Conservation (phyloP, 352 stramenopile genomes). For the Blastocystis sp. region DNA sequence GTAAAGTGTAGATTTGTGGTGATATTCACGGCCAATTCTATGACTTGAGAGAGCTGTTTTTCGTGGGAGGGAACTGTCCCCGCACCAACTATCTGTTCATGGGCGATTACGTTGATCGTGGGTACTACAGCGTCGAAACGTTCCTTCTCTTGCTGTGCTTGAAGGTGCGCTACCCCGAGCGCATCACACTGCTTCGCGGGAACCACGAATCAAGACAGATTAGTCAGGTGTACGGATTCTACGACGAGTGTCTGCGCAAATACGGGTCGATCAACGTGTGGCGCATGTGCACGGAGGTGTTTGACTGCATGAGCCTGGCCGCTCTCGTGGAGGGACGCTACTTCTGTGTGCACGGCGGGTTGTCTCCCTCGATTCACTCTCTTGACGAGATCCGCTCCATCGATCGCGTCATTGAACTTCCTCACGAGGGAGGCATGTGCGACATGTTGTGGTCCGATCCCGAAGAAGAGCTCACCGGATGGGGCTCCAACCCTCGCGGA, state of each 20-base stretch:
- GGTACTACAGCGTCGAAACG: conserved; percentile 98
- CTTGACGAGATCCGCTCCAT: conserved; percentile 73
- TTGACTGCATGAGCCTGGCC: conserved; percentile 96
- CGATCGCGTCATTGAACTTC: conserved; percentile 28
- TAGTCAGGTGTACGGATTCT: conserved; percentile 99
- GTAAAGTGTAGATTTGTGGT: conserved; percentile 88
- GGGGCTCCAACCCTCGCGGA: conserved; percentile 93
- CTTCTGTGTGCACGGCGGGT: conserved; percentile 96
- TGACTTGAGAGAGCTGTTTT: conserved; percentile 94
- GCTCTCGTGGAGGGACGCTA: conserved; percentile 99
- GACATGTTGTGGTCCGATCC: conserved; percentile 70
- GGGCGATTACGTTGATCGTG: conserved; percentile 98
- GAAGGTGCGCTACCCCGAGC: conserved; percentile 97
- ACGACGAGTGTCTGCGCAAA: conserved; percentile 96
- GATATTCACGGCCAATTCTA: conserved; percentile 99
- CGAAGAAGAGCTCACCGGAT: conserved; percentile 91
- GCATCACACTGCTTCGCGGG: conserved; percentile 96
- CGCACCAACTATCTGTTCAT: conserved; percentile 99
- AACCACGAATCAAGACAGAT: conserved; percentile 98
- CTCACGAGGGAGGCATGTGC: conserved; percentile 60
- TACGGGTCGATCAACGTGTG: conserved; percentile 98
- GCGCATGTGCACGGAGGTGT: conserved; percentile 99
- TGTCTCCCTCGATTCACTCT: conserved; percentile 81
- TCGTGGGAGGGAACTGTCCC: conserved; percentile 94
- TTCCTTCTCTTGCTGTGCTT: conserved; percentile 95